These are phyloP conservation scores for Orychophragmus violaceus DNA, from an alignment of 345 rosid species.

Conservation along the genomic window DNA sequence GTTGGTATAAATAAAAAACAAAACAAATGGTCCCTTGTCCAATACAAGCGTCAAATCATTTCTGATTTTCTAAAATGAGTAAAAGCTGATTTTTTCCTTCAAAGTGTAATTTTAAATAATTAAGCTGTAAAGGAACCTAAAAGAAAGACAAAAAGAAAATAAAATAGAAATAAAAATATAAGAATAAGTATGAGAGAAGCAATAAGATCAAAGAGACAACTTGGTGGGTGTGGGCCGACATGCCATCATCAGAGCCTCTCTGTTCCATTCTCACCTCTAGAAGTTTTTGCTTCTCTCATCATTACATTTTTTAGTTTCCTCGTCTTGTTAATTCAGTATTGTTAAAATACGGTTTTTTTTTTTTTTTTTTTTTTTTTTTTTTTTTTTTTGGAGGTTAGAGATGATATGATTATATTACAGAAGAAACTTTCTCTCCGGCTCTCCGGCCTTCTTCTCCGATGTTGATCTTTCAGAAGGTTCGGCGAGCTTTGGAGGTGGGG, in stretches of 20 bases:
- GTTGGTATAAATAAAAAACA: too few relatives aligned
- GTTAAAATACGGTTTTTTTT: too few relatives aligned
- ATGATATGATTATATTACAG: too few relatives aligned
- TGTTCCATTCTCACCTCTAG: conserved; percentile 24
- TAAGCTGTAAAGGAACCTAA: conserved; percentile 8
- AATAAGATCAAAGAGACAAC: conserved; percentile 27
- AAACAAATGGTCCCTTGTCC: too few relatives aligned
- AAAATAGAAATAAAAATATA: background rate
- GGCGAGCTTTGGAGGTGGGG: too few relatives aligned
- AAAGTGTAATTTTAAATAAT: background rate
- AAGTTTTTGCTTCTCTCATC: conserved; percentile 27
- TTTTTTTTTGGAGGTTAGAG: too few relatives aligned
- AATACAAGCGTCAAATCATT: too few relatives aligned
- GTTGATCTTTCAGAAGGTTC: too few relatives aligned
- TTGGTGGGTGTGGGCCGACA: conserved; percentile 32
- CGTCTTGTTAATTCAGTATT: background rate
- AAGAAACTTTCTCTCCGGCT: too few relatives aligned
- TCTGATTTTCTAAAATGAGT: too few relatives aligned
- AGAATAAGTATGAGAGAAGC: conserved; percentile 29
- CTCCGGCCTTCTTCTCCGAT: too few relatives aligned
- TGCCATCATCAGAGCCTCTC: conserved; percentile 32
- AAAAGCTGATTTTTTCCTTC: background rate
- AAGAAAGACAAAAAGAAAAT: conserved; percentile 11
- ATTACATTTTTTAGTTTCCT: conserved; percentile 19
- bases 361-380: too few relatives aligned